A percentile compares a stretch with the other conserved stretches of the same genome.
Conservation (phyloP, 2,329 filamentous ascomycete species). For the Blastomyces parvus region DNA sequence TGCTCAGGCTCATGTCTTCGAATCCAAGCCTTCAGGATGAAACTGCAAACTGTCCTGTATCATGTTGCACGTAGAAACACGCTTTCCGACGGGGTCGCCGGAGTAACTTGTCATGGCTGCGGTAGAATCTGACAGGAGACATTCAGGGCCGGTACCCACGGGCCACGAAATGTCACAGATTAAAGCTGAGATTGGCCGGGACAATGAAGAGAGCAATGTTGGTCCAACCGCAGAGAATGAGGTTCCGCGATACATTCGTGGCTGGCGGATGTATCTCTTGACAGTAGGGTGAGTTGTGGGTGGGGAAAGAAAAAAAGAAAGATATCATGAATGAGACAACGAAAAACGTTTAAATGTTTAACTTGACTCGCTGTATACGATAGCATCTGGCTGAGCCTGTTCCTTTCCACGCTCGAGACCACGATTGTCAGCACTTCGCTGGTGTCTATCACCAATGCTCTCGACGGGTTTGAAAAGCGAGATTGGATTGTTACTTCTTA, state of each 20-base stretch:
- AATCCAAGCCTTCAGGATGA: neutral
- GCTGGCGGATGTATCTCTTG: slow-evolving; percentile 2
- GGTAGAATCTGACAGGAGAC: neutral
- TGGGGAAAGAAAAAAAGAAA: neutral
- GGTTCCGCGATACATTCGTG: neutral
- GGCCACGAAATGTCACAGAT: neutral
- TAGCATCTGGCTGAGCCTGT: slow-evolving; percentile 24
- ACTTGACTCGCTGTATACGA: no score
- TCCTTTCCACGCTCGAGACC: slow-evolving; percentile 41
- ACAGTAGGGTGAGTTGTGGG: neutral
- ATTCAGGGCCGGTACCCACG: neutral
- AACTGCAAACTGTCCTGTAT: neutral
- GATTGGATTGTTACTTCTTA: slow-evolving; percentile 44
- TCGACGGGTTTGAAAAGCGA: slow-evolving; percentile 30
- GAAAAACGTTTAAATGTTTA: no score
- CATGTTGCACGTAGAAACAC: neutral
- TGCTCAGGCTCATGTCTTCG: neutral
- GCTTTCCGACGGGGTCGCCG: no score
- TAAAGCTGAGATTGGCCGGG: neutral
- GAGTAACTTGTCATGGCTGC: neutral
- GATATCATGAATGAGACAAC: no score
- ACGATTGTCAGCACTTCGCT: slow-evolving; percentile 46
- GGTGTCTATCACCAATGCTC: slow-evolving; percentile 36
- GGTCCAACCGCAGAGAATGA: neutral
- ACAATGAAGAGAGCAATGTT: neutral